Evolutionary conservation across 176 grass and related monocot species (phyloP).

Genomic region (Triticum aestivum): DNA sequence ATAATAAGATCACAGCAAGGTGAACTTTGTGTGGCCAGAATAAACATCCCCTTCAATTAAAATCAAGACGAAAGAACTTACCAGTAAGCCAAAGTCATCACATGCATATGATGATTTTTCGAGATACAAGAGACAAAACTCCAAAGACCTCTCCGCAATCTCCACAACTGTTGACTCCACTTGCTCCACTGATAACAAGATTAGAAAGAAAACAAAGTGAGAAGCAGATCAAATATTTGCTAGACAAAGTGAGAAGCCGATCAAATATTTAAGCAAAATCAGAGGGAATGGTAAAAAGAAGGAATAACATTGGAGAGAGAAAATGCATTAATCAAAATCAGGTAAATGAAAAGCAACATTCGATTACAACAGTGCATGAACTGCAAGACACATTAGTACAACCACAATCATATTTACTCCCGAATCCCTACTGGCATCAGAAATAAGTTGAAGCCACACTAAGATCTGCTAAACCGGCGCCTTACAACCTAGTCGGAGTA

Average conservation of each 20-base stretch:
- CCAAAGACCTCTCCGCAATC: slow-evolving; percentile 77
- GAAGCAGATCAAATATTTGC: slow-evolving; percentile 34
- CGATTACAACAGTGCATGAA: not conserved
- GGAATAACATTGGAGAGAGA: not conserved
- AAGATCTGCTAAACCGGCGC: not conserved
- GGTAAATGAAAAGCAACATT: slow-evolving; percentile 3
- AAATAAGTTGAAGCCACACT: slow-evolving; percentile 13
- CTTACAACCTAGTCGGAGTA: slow-evolving; percentile 4
- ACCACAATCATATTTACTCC: slow-evolving; percentile 13
- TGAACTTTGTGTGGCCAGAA: slow-evolving; percentile 19
- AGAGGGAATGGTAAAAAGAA: not conserved
- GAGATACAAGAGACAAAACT: slow-evolving; percentile 66
- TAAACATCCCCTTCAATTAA: not conserved
- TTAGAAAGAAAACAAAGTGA: slow-evolving; percentile 26
- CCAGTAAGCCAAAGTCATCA: slow-evolving; percentile 78
- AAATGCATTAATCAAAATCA: not conserved
- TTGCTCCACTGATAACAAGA: slow-evolving; percentile 69
- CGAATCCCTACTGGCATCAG: not conserved
- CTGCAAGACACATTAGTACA: not conserved
- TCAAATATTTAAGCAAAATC: not conserved
- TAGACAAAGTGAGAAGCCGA: slow-evolving; percentile 36
- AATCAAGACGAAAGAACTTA: slow-evolving; percentile 40
- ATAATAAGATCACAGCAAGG: slow-evolving; percentile 21
- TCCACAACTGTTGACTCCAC: slow-evolving; percentile 53
- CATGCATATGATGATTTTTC: slow-evolving; percentile 76